phyloP scores from a whole-genome alignment of 805 yeast species.

The Wickerhamiella sorbophila region DNA sequence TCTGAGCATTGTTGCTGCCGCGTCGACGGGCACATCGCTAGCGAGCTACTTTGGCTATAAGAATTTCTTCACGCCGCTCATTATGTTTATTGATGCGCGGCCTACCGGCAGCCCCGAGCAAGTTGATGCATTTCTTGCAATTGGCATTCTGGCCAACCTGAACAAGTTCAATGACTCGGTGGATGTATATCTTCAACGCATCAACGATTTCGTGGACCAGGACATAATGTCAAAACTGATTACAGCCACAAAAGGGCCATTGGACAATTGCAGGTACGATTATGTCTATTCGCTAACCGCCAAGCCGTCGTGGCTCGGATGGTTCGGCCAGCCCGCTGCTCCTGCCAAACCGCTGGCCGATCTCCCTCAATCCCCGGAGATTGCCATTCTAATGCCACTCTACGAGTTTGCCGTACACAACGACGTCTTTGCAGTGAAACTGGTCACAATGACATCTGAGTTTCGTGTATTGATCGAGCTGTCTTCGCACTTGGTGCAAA shows the following conservation, averaged over 20 bases:
- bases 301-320: conserved; percentile 8
- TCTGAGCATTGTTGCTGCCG: conserved; percentile 21
- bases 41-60: conserved; percentile 23
- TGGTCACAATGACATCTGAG: conserved; percentile 20
- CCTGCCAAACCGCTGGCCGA: neutral
- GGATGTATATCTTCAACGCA: conserved; percentile 25
- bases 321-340: neutral
- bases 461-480: conserved; percentile 22
- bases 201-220: conserved; percentile 29
- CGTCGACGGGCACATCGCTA: conserved; percentile 23
- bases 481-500: conserved; percentile 21
- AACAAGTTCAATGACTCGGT: conserved; percentile 24
- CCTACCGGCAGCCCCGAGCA: conserved; percentile 15
- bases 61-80: conserved; percentile 27
- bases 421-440: conserved; percentile 21
- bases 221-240: conserved; percentile 23
- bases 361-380: conserved; percentile 4
- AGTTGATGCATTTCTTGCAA: conserved; percentile 22
- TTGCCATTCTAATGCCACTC: conserved; percentile 18
- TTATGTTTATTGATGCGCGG: conserved; percentile 21
- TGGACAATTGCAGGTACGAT: conserved; percentile 6
- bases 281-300: neutral
- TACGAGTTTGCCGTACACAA: conserved; percentile 27
- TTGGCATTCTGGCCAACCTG: conserved; percentile 27
- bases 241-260: conserved; percentile 18